Evolutionary conservation across 495 filamentous ascomycete species (phyloP), one percentile per base, ranked within the genome.

Genomic region (Hypoxylon lenormandii): DNA sequence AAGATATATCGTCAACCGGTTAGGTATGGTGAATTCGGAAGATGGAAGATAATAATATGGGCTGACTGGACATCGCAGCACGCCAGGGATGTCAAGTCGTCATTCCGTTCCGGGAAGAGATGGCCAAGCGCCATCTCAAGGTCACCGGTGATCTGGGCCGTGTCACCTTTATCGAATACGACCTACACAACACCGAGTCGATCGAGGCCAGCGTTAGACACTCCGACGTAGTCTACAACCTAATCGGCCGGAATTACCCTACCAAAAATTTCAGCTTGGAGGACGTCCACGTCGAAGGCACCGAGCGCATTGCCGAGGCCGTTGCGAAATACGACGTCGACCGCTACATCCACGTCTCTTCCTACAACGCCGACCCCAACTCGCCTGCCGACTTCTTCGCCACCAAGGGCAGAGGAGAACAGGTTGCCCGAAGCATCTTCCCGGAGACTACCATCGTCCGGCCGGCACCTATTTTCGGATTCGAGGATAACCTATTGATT

Each of bases 281-380:
- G 60, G 94, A 97, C 77, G 93, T 98, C 21, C 93, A 99, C 71
- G 88, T 98, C 12, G 93, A 97, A 78, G 94, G 95, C 42, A 87
- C 89, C n/a, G 91, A 95, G 82, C 90, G 96, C 57, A 99, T 99
- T 72, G 93, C 87, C 21, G 93, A 97, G 76, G 96, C 96, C 54
- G 92, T 92, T 38, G 96, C 95, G 68, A 99, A 99, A 80, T 99
- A 99, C 80, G 95, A 99, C 72, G 87, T 97, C 64, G 95, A 99
- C 81, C 90, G 95, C 45, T 99, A 90, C 84, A 91, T 99, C 67
- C 95, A 99, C 70, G 90, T 99, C 72, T 98, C 96, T 37, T 96
- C 92, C 37, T 93, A 94, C 84, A 97, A 95, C 75, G 96, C 93
- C 50, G 83, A 92, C 77, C 85, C 85, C 26, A 83, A 91, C 63